Conservation (phyloP, 495 filamentous ascomycete genomes). For the Penicillium maclennaniae region DNA sequence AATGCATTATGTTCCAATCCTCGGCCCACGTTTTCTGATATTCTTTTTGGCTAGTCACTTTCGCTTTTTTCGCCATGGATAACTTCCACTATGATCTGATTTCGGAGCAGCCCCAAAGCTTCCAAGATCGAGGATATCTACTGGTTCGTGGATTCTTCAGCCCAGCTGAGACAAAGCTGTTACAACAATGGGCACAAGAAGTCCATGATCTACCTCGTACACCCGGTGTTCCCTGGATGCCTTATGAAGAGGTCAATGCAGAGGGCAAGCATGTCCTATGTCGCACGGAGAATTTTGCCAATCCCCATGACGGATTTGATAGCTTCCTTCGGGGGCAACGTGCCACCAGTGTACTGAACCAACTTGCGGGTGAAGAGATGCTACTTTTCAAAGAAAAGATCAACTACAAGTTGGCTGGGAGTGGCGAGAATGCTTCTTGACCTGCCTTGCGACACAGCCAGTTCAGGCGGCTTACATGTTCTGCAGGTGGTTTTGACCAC, state of each 20-base stretch:
- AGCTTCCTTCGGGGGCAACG: slow-evolving; percentile 37
- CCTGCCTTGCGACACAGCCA: not conserved
- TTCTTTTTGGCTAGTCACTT: not conserved
- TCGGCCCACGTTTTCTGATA: not conserved
- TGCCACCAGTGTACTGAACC: slow-evolving; percentile 29
- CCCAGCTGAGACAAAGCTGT: slow-evolving; percentile 16
- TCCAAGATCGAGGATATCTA: slow-evolving; percentile 39
- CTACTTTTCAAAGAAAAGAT: slow-evolving; percentile 31
- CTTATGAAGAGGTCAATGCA: slow-evolving; percentile 45
- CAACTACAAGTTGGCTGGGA: slow-evolving; percentile 42
- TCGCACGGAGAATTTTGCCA: slow-evolving; percentile 47
- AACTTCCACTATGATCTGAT: slow-evolving; percentile 24
- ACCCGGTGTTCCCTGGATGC: slow-evolving; percentile 40
- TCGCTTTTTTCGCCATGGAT: slow-evolving; percentile 12
- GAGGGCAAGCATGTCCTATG: slow-evolving; percentile 40
- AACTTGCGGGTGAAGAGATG: slow-evolving; percentile 43
- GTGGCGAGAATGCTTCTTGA: slow-evolving; percentile 17
- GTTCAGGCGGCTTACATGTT: not conserved
- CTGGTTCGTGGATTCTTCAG: slow-evolving; percentile 32
- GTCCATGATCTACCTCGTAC: slow-evolving; percentile 39
- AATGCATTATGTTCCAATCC: slow-evolving; percentile 2
- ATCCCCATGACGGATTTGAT: slow-evolving; percentile 39
- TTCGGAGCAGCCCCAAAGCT: slow-evolving; percentile 31
- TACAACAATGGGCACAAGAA: slow-evolving; percentile 44
- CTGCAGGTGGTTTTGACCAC: slow-evolving; percentile 36